These are phyloP conservation scores for Fusarium nodosum DNA, from an alignment of 2,329 filamentous ascomycete genomes.

Conservation along the genomic window DNA sequence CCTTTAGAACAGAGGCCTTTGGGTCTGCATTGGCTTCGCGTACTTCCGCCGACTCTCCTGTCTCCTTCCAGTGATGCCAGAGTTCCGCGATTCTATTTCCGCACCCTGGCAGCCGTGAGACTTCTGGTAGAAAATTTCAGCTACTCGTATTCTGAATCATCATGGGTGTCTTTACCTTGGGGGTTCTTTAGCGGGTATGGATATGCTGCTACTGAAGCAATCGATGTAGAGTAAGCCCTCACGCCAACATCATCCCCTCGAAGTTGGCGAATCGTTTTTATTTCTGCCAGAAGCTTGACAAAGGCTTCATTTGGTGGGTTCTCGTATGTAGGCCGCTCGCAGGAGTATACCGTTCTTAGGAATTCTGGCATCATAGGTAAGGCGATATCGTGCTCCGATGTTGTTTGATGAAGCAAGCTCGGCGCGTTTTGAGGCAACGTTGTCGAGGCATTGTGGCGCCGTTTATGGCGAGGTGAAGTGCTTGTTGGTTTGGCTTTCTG, in stretches of 20 bases:
- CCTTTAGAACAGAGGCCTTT: constrained; percentile 72
- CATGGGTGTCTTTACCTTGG: constrained; percentile 55
- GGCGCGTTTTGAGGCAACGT: constrained; percentile 45
- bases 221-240: constrained; percentile 87
- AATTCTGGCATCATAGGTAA: constrained; percentile 78
- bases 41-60: constrained; percentile 73
- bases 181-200: constrained; percentile 65
- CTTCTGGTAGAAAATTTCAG: constrained; percentile 54
- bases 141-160: neutral
- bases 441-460: constrained; percentile 16
- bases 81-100: constrained; percentile 82
- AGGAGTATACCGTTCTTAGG: constrained; percentile 76
- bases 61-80: constrained; percentile 78
- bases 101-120: constrained; percentile 79
- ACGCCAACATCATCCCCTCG: constrained; percentile 83
- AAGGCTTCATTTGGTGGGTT: constrained; percentile 81
- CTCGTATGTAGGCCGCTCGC: constrained; percentile 80
- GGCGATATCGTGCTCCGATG: constrained; percentile 79
- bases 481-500: constrained; percentile 8
- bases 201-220: constrained; percentile 87
- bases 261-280: constrained; percentile 78
- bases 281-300: constrained; percentile 78
- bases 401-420: constrained; percentile 75
- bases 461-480: constrained; percentile 29
- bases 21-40: constrained; percentile 74